Evolutionary conservation across 2,329 filamentous ascomycete species (phyloP), one percentile per base, ranked within the genome.

Genomic region (Fusarium kyushuense): DNA sequence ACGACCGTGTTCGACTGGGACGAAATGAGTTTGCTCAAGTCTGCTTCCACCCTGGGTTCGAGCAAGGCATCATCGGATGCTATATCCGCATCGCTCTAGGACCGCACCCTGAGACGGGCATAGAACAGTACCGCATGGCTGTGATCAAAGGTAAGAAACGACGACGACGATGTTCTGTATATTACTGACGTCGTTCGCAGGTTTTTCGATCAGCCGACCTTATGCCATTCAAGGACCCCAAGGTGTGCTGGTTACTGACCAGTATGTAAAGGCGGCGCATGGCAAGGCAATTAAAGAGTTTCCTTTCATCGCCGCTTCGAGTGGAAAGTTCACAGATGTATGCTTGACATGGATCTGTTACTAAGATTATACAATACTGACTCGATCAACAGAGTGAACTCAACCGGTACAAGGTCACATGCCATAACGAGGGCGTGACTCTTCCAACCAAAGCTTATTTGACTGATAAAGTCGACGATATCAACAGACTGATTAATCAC

Each of bases 31-130:
- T 99, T 77, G 91, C 92, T 9, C 89, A 95, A 74, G 91, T 97
- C 56, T 97, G 94, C 84, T 97, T 97, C 82, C 95, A 94, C 72
- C 96, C 96, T 13, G 90, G 90, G 6, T 97, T 99, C 71, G 92
- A 97, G 57, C 83, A 91, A 11, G 86, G 91, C 30, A 92, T 97
- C 73, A 88, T 84, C 17, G 93, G 93, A 52, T 96, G 94, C 78
- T 99, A 92, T 77, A 90, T 91, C 36, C 92, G 96, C 52, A 89
- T 98, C 69, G 92, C 90, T 65, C 88, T 97, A 58, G 95, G 94
- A 1, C 86, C 90, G 14, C 91, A 96, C 75, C 87, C 87, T 13
- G 85, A 89, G 23, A 92, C 87, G 6, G 90, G 91, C 5, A 83
- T 90, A 61, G 91, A 92, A 65, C 87, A 92, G 69, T 99, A 99